Percentiles rank a stretch among this genome's conserved stretches.
Evolutionary conservation across 768 basidiomycete species (phyloP).

Genomic region (Hygrocybe punicea): DNA sequence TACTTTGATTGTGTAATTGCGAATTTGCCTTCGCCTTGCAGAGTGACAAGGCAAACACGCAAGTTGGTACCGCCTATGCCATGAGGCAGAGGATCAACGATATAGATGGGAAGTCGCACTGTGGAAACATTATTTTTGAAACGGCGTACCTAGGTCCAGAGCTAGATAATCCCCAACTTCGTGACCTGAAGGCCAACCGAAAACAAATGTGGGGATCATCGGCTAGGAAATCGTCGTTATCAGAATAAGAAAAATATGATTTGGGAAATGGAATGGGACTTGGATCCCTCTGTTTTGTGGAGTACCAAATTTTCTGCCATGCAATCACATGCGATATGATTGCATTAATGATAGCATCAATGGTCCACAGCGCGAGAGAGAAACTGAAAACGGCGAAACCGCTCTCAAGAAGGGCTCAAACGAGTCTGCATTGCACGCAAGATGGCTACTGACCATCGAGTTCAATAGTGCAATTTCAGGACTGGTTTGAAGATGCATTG

Average conservation of each 20-base stretch:
- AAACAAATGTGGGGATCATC: constrained; percentile 97
- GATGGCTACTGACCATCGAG: background rate
- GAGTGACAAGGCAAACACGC: constrained; percentile 93
- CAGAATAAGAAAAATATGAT: background rate
- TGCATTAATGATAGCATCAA: too few species aligned
- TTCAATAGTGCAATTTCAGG: background rate
- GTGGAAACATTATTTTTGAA: background rate
- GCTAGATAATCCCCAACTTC: constrained; percentile 91
- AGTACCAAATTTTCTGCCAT: background rate
- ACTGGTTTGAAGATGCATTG: background rate
- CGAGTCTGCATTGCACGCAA: background rate
- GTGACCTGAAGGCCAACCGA: constrained; percentile 88
- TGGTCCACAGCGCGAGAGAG: too few species aligned
- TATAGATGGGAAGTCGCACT: too few species aligned
- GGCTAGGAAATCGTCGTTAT: constrained; percentile 46
- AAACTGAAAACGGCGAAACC: too few species aligned
- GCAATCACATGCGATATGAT: too few species aligned
- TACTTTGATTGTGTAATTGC: constrained; percentile 98
- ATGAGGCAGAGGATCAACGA: background rate
- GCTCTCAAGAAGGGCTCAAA: background rate
- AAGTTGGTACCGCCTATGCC: constrained; percentile 85
- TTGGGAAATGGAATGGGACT: background rate
- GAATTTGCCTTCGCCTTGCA: constrained; percentile 92
- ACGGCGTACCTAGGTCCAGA: constrained; percentile 71
- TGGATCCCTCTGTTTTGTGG: background rate